These are phyloP conservation scores for Omphalotus guepiniiformis DNA, from an alignment of 768 basidiomycete species.

Conservation along the genomic window DNA sequence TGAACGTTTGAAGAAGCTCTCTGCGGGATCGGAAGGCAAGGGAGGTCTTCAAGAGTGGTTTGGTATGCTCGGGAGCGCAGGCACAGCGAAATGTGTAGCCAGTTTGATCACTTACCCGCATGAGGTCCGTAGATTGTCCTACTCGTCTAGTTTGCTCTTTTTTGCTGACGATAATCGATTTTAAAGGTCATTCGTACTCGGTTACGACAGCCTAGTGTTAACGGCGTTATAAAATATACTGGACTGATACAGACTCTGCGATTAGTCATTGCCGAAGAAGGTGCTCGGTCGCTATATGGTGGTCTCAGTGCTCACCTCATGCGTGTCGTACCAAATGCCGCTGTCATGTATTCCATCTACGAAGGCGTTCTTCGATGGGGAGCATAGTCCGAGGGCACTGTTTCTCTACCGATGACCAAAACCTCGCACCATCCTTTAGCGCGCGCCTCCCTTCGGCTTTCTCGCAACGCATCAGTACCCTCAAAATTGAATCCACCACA, in stretches of 20 bases:
- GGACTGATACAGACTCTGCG: slow-evolving; percentile 82
- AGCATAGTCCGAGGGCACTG: slow-evolving; percentile 2
- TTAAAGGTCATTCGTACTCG: slow-evolving; percentile 85
- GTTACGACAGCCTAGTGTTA: slow-evolving; percentile 79
- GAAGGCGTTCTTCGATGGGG: slow-evolving; percentile 74
- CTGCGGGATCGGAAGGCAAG: slow-evolving; percentile 45
- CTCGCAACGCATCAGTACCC: no score
- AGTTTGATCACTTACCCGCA: slow-evolving; percentile 97
- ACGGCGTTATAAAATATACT: slow-evolving; percentile 79
- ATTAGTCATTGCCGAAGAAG: slow-evolving; percentile 88
- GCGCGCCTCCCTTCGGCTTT: no score
- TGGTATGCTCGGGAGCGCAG: slow-evolving; percentile 86
- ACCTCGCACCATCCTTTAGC: no score
- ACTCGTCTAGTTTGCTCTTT: no score
- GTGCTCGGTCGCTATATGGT: slow-evolving; percentile 78
- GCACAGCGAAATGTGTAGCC: slow-evolving; percentile 90
- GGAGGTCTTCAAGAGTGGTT: slow-evolving; percentile 65
- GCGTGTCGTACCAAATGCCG: slow-evolving; percentile 96
- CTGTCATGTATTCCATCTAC: slow-evolving; percentile 95
- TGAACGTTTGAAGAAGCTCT: slow-evolving; percentile 81
- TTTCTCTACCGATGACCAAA: no score
- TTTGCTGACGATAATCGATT: not conserved
- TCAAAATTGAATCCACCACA: no score
- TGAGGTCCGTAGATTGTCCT: slow-evolving; percentile 57
- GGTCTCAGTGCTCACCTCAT: slow-evolving; percentile 94